Evolutionary conservation across 768 basidiomycete species (phyloP), one percentile per base, ranked within the genome.

Genomic region (Leccinum truebloodii): DNA sequence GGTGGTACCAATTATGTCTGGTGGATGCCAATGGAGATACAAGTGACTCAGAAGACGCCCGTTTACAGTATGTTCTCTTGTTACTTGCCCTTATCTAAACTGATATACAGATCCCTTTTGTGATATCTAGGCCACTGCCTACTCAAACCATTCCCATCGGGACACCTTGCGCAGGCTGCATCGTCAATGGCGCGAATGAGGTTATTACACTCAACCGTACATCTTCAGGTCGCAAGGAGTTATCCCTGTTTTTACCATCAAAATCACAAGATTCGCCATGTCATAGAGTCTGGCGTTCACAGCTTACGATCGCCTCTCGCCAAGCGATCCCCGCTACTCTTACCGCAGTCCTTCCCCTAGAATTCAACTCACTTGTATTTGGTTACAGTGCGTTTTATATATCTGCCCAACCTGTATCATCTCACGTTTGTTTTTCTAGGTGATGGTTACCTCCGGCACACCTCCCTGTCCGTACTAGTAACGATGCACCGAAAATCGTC

Each of bases 341-440:
- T 46, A 80, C 80, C 5, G 74, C 76, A 1, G 67, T 81, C 10
- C 72, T 87, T 30, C 85, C 88, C 5, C 68, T 93, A 8, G 86
- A 86, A 50, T 71, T 84, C 0, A 82, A 86, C 37, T 57, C 73
- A 0, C 76, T 94, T 26, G 64, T 93, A 35, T 73, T 87, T 51
- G 93, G 92, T 44, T 85, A 80, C 63, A 80, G 90, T 90, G 63
- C 35, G 83, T 72, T 4, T 56, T 54, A 22, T 7, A 10, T 3
- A 35, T 14, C 18, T 39, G 22, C 6, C 24, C 14, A 35, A 12
- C 14, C 14, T 9, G 3, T 13, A 3, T 51, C 22, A 30, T 32
- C 18, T 65, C 9, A 65, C 20, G 12, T 50, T 41, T 50, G 16
- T 28, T 53, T 13, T 41, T 59, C 5, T 41, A 87, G 86, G 79